Conservation (phyloP, 2,329 filamentous ascomycete species). For the Diaporthe nobilis region DNA sequence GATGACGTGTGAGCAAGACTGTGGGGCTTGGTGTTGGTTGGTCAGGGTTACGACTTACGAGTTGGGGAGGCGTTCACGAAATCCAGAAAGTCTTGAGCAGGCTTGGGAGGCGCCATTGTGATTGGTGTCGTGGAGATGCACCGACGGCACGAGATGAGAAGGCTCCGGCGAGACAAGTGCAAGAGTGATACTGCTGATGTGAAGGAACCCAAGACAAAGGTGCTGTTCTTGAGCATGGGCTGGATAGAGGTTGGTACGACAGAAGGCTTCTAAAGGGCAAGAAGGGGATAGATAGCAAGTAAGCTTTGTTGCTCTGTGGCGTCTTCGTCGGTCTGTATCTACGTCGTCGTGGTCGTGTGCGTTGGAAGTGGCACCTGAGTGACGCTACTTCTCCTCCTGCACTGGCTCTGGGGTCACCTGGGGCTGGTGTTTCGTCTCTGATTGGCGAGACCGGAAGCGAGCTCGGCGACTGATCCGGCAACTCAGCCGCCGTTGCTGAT, state of each 20-base stretch:
- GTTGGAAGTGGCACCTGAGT: neutral
- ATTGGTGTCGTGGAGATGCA: slow-evolving; percentile 44
- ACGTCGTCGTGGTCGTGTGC: neutral
- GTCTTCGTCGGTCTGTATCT: slow-evolving; percentile 1
- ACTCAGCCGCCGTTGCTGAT: neutral
- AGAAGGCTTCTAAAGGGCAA: neutral
- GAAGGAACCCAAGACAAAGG: slow-evolving; percentile 18
- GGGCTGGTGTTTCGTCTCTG: neutral
- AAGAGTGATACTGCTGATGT: slow-evolving; percentile 7
- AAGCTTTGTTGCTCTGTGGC: neutral
- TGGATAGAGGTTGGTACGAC: neutral
- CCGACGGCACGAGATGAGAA: slow-evolving; percentile 12
- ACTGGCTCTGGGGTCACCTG: slow-evolving; percentile 8
- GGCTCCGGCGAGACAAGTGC: neutral
- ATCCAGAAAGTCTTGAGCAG: slow-evolving; percentile 32
- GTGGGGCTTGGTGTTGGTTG: neutral
- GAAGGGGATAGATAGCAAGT: neutral
- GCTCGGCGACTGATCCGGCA: neutral
- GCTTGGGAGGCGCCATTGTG: slow-evolving; percentile 37
- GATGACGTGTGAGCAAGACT: slow-evolving; percentile 34
- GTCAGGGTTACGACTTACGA: slow-evolving; percentile 41
- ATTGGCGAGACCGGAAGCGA: slow-evolving; percentile 24
- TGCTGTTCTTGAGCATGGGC: slow-evolving; percentile 37
- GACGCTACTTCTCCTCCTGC: neutral
- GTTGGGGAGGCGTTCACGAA: slow-evolving; percentile 36